These are phyloP conservation scores for Giardia duodenalis DNA, from an alignment of 208 protist species.

Conservation along the genomic window DNA sequence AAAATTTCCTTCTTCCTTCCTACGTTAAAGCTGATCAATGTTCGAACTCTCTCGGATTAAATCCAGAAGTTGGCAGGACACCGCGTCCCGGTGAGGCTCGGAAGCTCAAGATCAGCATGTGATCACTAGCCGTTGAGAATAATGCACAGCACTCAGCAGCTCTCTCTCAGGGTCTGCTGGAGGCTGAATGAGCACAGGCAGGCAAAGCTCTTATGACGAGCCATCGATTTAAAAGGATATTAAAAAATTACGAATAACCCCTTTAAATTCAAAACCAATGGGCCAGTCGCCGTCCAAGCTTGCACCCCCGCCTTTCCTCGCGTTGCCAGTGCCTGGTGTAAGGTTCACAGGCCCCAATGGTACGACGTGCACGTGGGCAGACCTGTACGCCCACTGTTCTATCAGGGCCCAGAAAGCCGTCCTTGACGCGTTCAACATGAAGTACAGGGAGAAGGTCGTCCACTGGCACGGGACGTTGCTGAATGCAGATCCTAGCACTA, in stretches of 20 bases:
- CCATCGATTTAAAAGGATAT: too few relatives aligned
- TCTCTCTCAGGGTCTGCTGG: too few relatives aligned
- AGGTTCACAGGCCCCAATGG: not conserved
- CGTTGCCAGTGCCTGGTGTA: not conserved
- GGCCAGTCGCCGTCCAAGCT: not conserved
- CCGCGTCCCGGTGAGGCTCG: too few relatives aligned
- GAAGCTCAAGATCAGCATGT: too few relatives aligned
- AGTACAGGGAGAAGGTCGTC: slow-evolving; percentile 13
- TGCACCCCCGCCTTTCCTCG: not conserved
- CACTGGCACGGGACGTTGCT: not conserved
- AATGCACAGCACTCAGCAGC: too few relatives aligned
- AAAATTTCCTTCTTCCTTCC: too few relatives aligned
- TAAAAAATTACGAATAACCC: slow-evolving; percentile 20
- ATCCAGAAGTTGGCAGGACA: too few relatives aligned
- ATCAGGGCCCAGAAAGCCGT: not conserved
- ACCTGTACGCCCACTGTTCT: not conserved
- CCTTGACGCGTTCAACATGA: not conserved
- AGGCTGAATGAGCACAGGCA: too few relatives aligned
- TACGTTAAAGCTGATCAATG: too few relatives aligned
- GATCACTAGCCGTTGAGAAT: too few relatives aligned
- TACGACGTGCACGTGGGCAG: not conserved
- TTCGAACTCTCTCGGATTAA: too few relatives aligned
- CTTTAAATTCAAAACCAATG: slow-evolving; percentile 15
- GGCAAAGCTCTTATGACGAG: too few relatives aligned
- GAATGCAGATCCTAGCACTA: not conserved